A percentile compares a stretch with the other conserved stretches of the same genome.
Conservation (phyloP, 148 eudicot genomes). For the Bassia scoparia region DNA sequence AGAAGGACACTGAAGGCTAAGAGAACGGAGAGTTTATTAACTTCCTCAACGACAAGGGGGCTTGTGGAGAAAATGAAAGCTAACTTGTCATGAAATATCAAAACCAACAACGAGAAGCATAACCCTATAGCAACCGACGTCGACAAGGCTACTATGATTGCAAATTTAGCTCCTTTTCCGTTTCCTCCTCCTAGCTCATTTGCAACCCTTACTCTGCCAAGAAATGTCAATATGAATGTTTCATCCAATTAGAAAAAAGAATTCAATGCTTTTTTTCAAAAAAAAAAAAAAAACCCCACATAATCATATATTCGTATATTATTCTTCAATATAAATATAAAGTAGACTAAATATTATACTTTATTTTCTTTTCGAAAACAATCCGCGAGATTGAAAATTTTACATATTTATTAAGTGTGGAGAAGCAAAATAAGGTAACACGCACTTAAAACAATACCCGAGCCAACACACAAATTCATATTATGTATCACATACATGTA, state of each 20-base stretch:
- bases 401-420: too few relatives aligned
- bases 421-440: too few relatives aligned
- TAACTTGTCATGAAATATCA: slow-evolving; percentile 42
- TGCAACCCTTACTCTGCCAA: slow-evolving; percentile 49
- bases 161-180: slow-evolving; percentile 64
- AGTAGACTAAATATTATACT: too few relatives aligned
- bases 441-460: too few relatives aligned
- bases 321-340: too few relatives aligned
- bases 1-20: slow-evolving; percentile 58
- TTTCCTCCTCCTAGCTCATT: slow-evolving; percentile 67
- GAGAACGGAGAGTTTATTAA: slow-evolving; percentile 41
- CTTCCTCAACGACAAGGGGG: slow-evolving; percentile 38
- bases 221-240: background rate
- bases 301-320: too few relatives aligned
- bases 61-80: slow-evolving; percentile 49
- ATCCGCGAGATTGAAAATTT: too few relatives aligned
- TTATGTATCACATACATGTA: too few relatives aligned
- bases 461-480: too few relatives aligned
- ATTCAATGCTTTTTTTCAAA: too few relatives aligned
- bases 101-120: slow-evolving; percentile 40
- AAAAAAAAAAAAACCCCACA: too few relatives aligned
- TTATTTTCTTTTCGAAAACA: too few relatives aligned
- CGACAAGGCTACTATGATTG: slow-evolving; percentile 41
- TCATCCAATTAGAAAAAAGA: background rate
- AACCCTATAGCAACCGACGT: slow-evolving; percentile 48